phyloP scores from a whole-genome alignment of 2,329 filamentous ascomycete species.

The Stemphylium vesicarium region DNA sequence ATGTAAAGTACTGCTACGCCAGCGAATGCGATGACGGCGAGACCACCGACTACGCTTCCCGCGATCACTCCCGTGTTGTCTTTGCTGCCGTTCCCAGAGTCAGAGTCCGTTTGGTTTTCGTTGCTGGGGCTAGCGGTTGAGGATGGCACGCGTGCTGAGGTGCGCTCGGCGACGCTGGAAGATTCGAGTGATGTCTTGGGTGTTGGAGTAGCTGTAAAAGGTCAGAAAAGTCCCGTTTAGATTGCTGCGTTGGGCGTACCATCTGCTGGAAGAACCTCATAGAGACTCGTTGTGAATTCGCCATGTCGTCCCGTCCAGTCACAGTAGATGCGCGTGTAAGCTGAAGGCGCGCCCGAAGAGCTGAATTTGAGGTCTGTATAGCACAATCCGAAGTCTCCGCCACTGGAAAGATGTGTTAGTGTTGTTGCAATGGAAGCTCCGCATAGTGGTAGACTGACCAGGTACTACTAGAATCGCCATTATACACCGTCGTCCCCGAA shows the following conservation, averaged over 20 bases:
- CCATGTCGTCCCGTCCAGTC: slow-evolving; percentile 3
- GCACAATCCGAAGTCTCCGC: slow-evolving; percentile 1
- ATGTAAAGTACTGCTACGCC: slow-evolving; percentile 2
- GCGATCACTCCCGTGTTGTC: not conserved
- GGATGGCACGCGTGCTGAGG: not conserved
- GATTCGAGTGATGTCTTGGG: not conserved
- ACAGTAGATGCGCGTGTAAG: slow-evolving; percentile 5
- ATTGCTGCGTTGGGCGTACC: not conserved
- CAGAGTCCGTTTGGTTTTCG: not conserved
- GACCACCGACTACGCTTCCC: not conserved
- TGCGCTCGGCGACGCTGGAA: not conserved
- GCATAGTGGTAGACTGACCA: not conserved
- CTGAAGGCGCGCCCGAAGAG: not conserved
- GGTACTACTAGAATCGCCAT: not conserved
- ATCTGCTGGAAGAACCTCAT: not conserved
- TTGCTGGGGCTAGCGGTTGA: not conserved
- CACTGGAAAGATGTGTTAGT: not conserved
- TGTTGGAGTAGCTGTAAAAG: not conserved
- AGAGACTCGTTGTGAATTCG: not conserved
- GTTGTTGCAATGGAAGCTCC: not conserved
- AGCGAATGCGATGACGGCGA: slow-evolving; percentile 7
- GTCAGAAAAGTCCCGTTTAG: not conserved
- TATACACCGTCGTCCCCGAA: not conserved
- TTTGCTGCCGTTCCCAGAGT: no score
- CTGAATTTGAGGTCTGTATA: slow-evolving; percentile 3